These are phyloP conservation scores for Linanthus parryae DNA, from an alignment of 148 eudicot genomes.

Conservation along the genomic window DNA sequence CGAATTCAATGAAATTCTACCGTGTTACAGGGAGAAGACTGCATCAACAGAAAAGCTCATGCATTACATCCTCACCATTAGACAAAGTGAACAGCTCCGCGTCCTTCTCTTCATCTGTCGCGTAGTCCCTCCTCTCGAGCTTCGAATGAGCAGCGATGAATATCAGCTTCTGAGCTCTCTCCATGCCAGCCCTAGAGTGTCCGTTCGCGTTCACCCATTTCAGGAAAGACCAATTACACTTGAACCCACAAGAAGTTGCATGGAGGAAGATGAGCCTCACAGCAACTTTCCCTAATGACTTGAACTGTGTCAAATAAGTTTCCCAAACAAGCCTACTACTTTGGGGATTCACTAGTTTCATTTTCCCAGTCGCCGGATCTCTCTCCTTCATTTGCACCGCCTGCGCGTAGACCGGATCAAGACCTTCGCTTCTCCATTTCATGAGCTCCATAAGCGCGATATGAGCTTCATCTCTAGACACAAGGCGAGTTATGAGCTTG, in stretches of 20 bases:
- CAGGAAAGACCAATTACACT: constrained; percentile 43
- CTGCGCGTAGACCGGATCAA: constrained; percentile 91
- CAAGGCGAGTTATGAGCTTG: constrained; percentile 74
- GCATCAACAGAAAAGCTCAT: constrained; percentile 80
- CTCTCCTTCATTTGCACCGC: constrained; percentile 90
- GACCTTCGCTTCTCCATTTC: constrained; percentile 97
- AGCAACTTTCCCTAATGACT: constrained; percentile 80
- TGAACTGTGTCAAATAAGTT: constrained; percentile 74
- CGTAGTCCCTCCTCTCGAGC: constrained; percentile 60
- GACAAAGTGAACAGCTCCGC: constrained; percentile 53
- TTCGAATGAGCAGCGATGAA: constrained; percentile 79
- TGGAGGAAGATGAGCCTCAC: constrained; percentile 77
- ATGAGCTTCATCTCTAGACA: constrained; percentile 82
- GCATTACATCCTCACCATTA: constrained; percentile 76
- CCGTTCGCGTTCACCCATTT: constrained; percentile 47
- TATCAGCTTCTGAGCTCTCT: constrained; percentile 75
- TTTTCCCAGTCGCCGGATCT: constrained; percentile 70
- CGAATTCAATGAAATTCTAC: constrained; percentile 51
- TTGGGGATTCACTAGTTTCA: constrained; percentile 77
- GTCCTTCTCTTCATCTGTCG: constrained; percentile 69
- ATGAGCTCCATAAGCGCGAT: constrained; percentile 81
- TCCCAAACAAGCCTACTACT: constrained; percentile 99
- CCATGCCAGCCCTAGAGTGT: constrained; percentile 52
- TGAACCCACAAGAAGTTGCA: constrained; percentile 77
- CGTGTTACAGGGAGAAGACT: too few species aligned